Evolutionary conservation across 352 stramenopile genomes (phyloP), one percentile per base, ranked within the genome.

Genomic region (Blastocystis sp.): DNA sequence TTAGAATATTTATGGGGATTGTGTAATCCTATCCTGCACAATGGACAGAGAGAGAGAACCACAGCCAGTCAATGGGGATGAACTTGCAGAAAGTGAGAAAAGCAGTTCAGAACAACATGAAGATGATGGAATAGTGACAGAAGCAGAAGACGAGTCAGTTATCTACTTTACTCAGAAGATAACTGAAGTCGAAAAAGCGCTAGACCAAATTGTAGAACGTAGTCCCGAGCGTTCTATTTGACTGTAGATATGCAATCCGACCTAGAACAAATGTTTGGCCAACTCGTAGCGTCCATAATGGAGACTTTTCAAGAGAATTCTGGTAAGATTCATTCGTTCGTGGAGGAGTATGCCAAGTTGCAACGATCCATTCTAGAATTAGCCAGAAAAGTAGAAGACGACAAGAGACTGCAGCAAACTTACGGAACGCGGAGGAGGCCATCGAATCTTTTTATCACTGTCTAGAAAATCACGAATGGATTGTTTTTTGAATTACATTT

Each of bases 361-460:
- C 55, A 45, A 11, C 20, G 9, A 7, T 6, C 39, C 29, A 37
- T 61, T 53, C 39, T 77, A 77, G 66, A 15, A 77, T 77, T 47
- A 37, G 66, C 43, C 29, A 77, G 34, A 77, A 68, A 45, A 66
- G 8, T 26, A 26, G 8, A 9, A 47, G 68, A 53, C 54, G 73
- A 6, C 41, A 63, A 47, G 73, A 84, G 3, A 23, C 45, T 9
- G 47, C 56, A 20, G 41, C 15, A n/a, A 63, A 84, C n/a, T 61
- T 84, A 39, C 20, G 43, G 5, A 84, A 64, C 13, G 73, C 73
- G 37, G 73, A 84, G 53, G 62, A 47, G 29, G 73, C 73, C 8
- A 84, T 84, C 62, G 20, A 50, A 15, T 29, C 73, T 5, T 84
- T 84, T 47, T 84, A 84, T 64, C 73, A 68, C 15, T 84, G 73